Base-by-base conservation (phyloP, 2,329 filamentous ascomycete species). In the Penicillium sp. region DNA sequence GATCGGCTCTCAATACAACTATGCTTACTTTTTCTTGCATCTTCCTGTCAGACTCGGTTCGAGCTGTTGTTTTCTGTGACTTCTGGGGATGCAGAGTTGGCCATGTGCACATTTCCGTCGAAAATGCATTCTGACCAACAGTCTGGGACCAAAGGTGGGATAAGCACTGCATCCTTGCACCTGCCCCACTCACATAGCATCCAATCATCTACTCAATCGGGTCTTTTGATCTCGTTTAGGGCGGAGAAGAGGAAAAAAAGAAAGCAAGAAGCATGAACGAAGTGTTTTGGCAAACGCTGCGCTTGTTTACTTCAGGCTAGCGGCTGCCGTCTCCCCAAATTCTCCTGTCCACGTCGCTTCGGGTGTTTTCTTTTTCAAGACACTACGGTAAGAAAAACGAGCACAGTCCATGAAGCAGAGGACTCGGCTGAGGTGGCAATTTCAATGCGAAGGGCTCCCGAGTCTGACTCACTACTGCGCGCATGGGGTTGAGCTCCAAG, bases 91-190 rank as follows among this genome's bases (percentile, higher is more conserved):
- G 45, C 47, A 26, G 48, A 58, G 30, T 44, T 48, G 54, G 29
- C 56, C 56, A 62, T 57, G 62, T 61, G 62, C 54, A 58, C 41
- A 38, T 50, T 41, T 19, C 29, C 52, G 56, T 29, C 44, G 21
- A 26, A 19, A n/a, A 53, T 46, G 29, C 44, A 51, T 44, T 38
- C 49, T 56, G 61, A 65, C 63, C 61, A 63, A 58, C 61, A 54
- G 58, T 41, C 63, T 67, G 48, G 56, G 62, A 62, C 63, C 56
- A 65, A 60, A 58, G 65, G 56, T 61, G 63, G 67, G 67, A 69
- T 72, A 74, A 72, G 71, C 72, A 74, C 66, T 67, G 65, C 56
- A 73, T 69, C 66, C 64, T 67, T 66, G 68, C 51, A 60, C 47
- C 30, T 55, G 65, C 68, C 70, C 72, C 72, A 74, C 71, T 49